Base-by-base conservation (phyloP, 2,329 filamentous ascomycete genomes). In the Elsinoe fawcettii region DNA sequence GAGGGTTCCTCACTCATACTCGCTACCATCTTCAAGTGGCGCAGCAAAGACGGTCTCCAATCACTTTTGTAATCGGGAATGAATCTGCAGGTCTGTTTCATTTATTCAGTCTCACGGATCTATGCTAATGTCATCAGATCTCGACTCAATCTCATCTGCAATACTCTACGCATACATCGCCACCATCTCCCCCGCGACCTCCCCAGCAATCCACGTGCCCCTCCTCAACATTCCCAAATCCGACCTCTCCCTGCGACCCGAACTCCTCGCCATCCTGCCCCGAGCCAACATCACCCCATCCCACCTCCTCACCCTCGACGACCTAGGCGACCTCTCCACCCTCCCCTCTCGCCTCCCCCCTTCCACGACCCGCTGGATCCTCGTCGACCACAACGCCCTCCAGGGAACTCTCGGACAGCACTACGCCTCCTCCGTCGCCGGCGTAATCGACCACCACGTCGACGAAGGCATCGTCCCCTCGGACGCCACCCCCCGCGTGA, bases 341-440 rank as follows among this genome's bases (percentile, higher is more conserved):
- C 73, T 81, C 0, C 75, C 76, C 1, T 56, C 64, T 27, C 49
- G 57, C 18, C 67, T 86, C 9, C 64, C 69, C 0, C 75, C 81
- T 0, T 75, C 79, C 23, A 78, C 82, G 47, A 85, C 86, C 1
- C 75, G 74, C 51, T 90, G 86, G 86, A 72, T 89, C 16, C 75
- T 93, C 1, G 87, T 93, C 3, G 88, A 93, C 71, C 89, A 93
- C 74, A 93, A 93, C 67, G 78, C 75, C 0, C 74, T 89, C 49
- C 85, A 85, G 5, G 86, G 87, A 0, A 65, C 71, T 12, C 73
- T 92, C 14, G 80, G 76, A 14, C 70, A 68, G 36, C 69, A 75
- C 14, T 88, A 82, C 65, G 71, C 72, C 0, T 60, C 66, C 3
- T 73, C 74, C 7, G 79, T 91, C 0, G 71, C 77, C 3, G 86